These are phyloP conservation scores for Fraxinus ornus DNA, from an alignment of 305 asterid species.

Conservation along the genomic window DNA sequence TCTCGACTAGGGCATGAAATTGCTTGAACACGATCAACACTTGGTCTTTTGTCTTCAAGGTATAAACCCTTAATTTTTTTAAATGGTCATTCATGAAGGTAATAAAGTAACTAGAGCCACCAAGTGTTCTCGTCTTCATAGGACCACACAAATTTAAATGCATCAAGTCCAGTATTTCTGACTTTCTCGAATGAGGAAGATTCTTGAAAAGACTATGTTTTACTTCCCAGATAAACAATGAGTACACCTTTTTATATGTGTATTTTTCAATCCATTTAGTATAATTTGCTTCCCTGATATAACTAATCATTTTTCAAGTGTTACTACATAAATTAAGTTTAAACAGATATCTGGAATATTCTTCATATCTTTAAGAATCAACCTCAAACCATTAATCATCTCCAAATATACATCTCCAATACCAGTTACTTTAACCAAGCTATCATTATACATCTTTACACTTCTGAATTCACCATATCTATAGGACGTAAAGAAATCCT, in stretches of 20 bases:
- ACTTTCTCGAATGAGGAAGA: background rate
- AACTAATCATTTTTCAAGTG: no score
- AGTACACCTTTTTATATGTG: background rate
- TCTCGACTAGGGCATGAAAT: background rate
- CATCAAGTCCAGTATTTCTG: no score
- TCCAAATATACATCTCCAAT: no score
- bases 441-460: no score
- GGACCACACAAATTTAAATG: background rate
- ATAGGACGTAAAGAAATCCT: no score
- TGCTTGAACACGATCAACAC: background rate
- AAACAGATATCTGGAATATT: no score
- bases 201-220: background rate
- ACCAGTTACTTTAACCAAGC: no score
- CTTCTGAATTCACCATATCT: no score
- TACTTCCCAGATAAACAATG: background rate
- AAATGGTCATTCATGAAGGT: background rate
- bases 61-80: background rate
- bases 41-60: conserved; percentile 1
- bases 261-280: background rate
- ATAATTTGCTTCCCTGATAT: background rate
- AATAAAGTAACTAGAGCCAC: background rate
- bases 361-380: no score
- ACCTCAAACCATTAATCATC: no score
- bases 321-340: no score
- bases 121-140: background rate